Base-by-base conservation (phyloP, 257 asterid genomes). In the Fraxinus excelsior region DNA sequence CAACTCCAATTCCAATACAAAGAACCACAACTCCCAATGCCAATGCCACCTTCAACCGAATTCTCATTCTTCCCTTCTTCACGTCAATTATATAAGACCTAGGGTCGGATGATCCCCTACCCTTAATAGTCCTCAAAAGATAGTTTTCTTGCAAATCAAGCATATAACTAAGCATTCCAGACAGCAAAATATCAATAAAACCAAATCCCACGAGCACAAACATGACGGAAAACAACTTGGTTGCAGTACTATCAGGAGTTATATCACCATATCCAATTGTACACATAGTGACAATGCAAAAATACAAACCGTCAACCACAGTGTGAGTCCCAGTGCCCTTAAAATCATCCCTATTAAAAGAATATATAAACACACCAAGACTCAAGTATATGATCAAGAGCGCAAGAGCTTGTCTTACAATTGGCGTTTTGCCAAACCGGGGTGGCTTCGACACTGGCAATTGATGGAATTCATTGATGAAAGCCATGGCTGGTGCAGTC, bases 61-160 rank as follows among this genome's bases (percentile, higher is more conserved):
- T 95, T 86, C 99, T 89, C 98, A 95, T 91, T 81, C 99, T 86
- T 76, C 99, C 99, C 83, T 95, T 95, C 91, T 95, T 95, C 82
- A 88, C 96, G 84, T 95, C 99, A 60, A 95, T 80, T 68, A 93
- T 84, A 70, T 89, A 91, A 51, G 97, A 87, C 73, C 93, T 81
- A 1, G 92, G 82, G 80, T 90, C 96, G 66, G 80, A 90, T 23
- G 84, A 80, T 34, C 82, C 86, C 21, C 85, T 80, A 12, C 84
- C 66, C 86, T 93, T 93, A n/a, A 93, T 82, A 44, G 88, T 85
- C 85, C 78, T 95, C 81, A 95, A 83, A 14, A 95, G 87, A 84
- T 90, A 89, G 74, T 58, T 91, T 86, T 95, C 99, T 87, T 95
- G 99, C 82, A 93, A 86, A 84, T 95, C 99, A 80, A 95, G 99